These are phyloP conservation scores for Plantago rigida DNA, from an alignment of 305 asterid genomes.

Conservation along the genomic window DNA sequence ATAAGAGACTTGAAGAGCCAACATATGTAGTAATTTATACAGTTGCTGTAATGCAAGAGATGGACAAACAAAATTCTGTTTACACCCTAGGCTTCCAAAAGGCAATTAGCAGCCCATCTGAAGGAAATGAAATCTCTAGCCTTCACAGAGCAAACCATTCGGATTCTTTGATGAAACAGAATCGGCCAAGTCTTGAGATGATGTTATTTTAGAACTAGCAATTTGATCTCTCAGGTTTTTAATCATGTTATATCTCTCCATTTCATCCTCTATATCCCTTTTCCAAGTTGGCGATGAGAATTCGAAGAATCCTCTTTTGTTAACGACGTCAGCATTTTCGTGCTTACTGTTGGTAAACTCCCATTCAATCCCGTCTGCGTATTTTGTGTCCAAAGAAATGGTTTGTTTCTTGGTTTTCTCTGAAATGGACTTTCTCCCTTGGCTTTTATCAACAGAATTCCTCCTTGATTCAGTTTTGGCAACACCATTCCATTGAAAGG, in stretches of 20 bases:
- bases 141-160: conserved; percentile 35
- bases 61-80: conserved; percentile 8
- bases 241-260: conserved; percentile 73
- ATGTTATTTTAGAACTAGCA: conserved; percentile 45
- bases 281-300: conserved; percentile 46
- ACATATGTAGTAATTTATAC: conserved; percentile 10
- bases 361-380: conserved; percentile 39
- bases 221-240: conserved; percentile 76
- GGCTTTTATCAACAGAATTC: conserved; percentile 34
- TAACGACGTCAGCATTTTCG: conserved; percentile 32
- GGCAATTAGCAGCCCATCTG: background rate
- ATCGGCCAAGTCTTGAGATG: conserved; percentile 43
- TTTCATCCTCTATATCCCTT: conserved; percentile 56
- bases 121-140: conserved; percentile 29
- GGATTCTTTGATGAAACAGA: conserved; percentile 40
- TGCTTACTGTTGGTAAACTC: conserved; percentile 37
- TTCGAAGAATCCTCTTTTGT: conserved; percentile 36
- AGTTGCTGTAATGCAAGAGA: conserved; percentile 8
- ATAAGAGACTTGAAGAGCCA: conserved; percentile 2
- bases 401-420: conserved; percentile 31
- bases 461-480: conserved; percentile 36
- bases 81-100: conserved; percentile 9
- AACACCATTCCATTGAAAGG: conserved; percentile 45
- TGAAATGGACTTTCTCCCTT: conserved; percentile 40
- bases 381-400: conserved; percentile 32